These are phyloP conservation scores for Piper betle DNA, from an alignment of 164 flowering plant species.

Conservation along the genomic window DNA sequence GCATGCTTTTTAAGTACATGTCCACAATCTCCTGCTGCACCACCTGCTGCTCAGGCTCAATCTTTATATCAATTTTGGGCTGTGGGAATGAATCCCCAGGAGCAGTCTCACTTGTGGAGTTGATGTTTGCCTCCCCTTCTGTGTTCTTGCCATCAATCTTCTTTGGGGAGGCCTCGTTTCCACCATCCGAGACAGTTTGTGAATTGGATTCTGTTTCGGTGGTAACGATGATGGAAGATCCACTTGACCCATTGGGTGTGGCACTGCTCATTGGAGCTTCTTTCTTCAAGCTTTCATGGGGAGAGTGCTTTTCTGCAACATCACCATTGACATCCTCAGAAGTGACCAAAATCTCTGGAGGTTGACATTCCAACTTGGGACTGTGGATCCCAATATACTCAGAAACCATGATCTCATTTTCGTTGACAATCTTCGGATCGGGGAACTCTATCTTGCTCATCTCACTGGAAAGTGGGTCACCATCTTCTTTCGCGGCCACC, in stretches of 20 bases:
- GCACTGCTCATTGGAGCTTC: slow-evolving; percentile 62
- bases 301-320: slow-evolving; percentile 28
- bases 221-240: slow-evolving; percentile 34
- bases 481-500: slow-evolving; percentile 16
- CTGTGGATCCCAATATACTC: slow-evolving; percentile 51
- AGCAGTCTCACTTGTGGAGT: slow-evolving; percentile 23
- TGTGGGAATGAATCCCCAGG: slow-evolving; percentile 14
- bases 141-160: slow-evolving; percentile 8
- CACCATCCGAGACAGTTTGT: slow-evolving; percentile 28
- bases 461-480: slow-evolving; percentile 28
- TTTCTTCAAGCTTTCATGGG: slow-evolving; percentile 18
- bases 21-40: slow-evolving; percentile 93
- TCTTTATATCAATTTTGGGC: slow-evolving; percentile 35
- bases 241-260: slow-evolving; percentile 32
- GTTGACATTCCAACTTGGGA: slow-evolving; percentile 33
- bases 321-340: slow-evolving; percentile 31
- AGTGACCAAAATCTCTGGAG: slow-evolving; percentile 35
- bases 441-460: slow-evolving; percentile 80
- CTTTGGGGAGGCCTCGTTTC: slow-evolving; percentile 24
- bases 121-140: slow-evolving; percentile 31
- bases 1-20: slow-evolving; percentile 99
- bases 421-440: slow-evolving; percentile 65
- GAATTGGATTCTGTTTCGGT: slow-evolving; percentile 21
- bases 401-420: slow-evolving; percentile 75
- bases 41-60: slow-evolving; percentile 51